A percentile compares a stretch with the other conserved stretches of the same genome.
These are phyloP conservation scores for Colletotrichum horii DNA, from an alignment of 2,329 filamentous ascomycete species.

Conservation along the genomic window DNA sequence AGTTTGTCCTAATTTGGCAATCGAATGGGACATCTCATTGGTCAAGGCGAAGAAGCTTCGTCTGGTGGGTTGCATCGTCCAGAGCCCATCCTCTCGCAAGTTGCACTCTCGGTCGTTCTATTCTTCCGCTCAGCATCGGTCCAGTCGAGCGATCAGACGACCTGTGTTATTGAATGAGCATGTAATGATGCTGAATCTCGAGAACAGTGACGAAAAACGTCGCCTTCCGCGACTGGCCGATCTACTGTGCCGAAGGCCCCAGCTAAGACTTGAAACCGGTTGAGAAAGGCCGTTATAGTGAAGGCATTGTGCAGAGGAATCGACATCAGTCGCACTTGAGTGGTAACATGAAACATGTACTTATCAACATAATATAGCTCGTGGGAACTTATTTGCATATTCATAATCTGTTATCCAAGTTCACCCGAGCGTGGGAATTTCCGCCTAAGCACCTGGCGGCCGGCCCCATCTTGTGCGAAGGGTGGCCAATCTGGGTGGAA, in stretches of 20 bases:
- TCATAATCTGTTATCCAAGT: neutral
- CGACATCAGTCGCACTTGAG: neutral
- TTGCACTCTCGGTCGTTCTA: neutral
- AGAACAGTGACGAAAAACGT: accelerated
- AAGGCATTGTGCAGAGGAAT: neutral
- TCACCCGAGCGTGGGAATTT: accelerated
- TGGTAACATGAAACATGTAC: neutral
- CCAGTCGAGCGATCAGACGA: neutral
- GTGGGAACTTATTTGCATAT: accelerated
- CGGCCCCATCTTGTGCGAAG: neutral
- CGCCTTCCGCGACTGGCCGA: neutral
- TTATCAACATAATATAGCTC: accelerated
- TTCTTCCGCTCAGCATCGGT: neutral
- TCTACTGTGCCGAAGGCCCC: accelerated
- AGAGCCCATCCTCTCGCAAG: neutral
- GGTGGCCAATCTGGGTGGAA: neutral
- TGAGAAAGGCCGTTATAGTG: accelerated
- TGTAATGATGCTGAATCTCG: neutral
- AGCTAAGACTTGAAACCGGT: neutral
- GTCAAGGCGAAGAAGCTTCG: neutral
- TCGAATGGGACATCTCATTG: neutral
- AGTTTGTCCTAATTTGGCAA: neutral
- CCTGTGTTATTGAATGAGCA: neutral
- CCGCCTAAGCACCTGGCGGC: accelerated
- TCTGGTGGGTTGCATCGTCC: neutral